Evolutionary conservation across 371 early-diverging fungal species (phyloP).

Genomic region (Mortierella sp.): DNA sequence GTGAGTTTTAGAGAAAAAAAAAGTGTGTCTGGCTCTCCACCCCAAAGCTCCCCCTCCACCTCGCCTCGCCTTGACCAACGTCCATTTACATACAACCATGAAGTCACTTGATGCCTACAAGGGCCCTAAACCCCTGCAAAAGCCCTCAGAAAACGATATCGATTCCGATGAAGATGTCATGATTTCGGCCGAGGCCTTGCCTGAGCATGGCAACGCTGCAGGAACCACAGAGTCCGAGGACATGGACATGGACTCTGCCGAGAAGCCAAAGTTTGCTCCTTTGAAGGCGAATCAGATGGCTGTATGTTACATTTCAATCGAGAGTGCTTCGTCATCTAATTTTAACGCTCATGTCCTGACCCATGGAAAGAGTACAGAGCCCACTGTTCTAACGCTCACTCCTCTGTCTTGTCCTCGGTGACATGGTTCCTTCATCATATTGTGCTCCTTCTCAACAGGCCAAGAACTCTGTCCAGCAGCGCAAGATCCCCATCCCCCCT

Average conservation of each 20-base stretch:
- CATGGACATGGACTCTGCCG: constrained; percentile 60
- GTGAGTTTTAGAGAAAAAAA: constrained; percentile 10
- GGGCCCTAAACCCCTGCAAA: constrained; percentile 64
- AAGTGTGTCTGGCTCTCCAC: neutral
- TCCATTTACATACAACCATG: constrained; percentile 48
- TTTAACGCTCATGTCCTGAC: neutral
- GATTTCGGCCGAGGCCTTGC: constrained; percentile 69
- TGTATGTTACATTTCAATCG: constrained; percentile 20
- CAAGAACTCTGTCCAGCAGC: constrained; percentile 60
- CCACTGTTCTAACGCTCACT: neutral
- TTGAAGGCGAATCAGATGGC: constrained; percentile 52
- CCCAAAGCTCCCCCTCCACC: neutral
- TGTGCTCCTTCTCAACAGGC: constrained; percentile 14
- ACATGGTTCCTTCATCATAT: neutral
- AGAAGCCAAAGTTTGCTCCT: constrained; percentile 45
- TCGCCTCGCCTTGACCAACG: neutral
- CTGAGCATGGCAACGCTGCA: constrained; percentile 55
- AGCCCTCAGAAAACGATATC: constrained; percentile 57
- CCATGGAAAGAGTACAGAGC: neutral
- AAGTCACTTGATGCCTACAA: constrained; percentile 64
- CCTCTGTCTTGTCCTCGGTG: no score
- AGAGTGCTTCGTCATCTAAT: neutral
- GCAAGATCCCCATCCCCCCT: constrained; percentile 92
- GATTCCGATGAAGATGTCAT: constrained; percentile 68
- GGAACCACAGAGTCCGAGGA: constrained; percentile 59